Evolutionary conservation across 768 basidiomycete species (phyloP).

Genomic region (Pleurotus pulmonarius): DNA sequence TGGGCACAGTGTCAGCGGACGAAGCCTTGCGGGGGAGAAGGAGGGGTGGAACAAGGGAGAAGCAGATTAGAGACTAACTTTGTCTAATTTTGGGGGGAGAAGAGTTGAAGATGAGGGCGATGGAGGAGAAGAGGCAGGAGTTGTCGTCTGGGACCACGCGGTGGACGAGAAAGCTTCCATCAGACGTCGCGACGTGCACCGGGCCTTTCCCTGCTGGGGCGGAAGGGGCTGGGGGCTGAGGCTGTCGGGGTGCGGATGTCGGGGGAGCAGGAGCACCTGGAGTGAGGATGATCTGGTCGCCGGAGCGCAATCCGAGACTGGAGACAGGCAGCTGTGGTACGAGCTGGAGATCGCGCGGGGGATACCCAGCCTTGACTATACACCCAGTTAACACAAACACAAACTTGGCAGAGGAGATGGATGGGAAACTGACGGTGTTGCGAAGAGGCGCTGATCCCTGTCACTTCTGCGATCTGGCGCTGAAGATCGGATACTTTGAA

Average conservation of each 20-base stretch:
- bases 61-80: slow-evolving; percentile 35
- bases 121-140: slow-evolving; percentile 87
- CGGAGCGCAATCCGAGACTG: slow-evolving; percentile 69
- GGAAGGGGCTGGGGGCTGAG: slow-evolving; percentile 11
- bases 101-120: slow-evolving; percentile 84
- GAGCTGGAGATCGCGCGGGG: slow-evolving; percentile 68
- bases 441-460: slow-evolving; percentile 69
- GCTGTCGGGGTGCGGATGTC: not conserved
- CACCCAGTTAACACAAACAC: slow-evolving; percentile 1
- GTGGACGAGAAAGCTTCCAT: slow-evolving; percentile 70
- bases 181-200: slow-evolving; percentile 51
- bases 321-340: slow-evolving; percentile 72
- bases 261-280: no score
- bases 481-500: slow-evolving; percentile 74
- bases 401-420: not conserved
- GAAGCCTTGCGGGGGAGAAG: not conserved
- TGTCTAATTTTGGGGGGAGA: slow-evolving; percentile 74
- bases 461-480: slow-evolving; percentile 59
- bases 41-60: not conserved
- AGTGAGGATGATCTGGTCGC: slow-evolving; percentile 85
- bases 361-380: slow-evolving; percentile 81
- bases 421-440: slow-evolving; percentile 66
- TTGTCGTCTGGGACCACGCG: slow-evolving; percentile 97
- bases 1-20: not conserved
- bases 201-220: slow-evolving; percentile 25